These are phyloP conservation scores for Dryas integrifolia DNA, from an alignment of 331 rosid genomes.

Conservation along the genomic window DNA sequence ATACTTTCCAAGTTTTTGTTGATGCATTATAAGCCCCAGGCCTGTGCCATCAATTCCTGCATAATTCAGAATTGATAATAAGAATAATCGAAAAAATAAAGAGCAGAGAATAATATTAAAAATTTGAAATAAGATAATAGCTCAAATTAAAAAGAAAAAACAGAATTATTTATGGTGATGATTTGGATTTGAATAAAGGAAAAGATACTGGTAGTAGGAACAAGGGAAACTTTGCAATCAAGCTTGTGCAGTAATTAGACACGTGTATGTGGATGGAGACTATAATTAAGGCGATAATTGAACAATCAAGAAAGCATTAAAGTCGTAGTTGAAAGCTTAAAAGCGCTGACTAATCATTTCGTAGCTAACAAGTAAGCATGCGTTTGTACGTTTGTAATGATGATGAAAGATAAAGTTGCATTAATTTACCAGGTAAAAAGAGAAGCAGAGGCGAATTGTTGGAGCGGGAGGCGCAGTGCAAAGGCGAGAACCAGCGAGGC, in stretches of 20 bases:
- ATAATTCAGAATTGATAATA: neutral
- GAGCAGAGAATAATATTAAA: neutral
- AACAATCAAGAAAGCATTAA: too few species aligned
- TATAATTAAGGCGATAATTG: neutral
- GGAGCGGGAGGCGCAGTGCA: slow-evolving; percentile 48
- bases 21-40: slow-evolving; percentile 73
- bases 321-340: too few species aligned
- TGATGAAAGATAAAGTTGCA: neutral
- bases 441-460: slow-evolving; percentile 65
- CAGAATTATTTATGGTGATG: too few species aligned
- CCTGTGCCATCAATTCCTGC: slow-evolving; percentile 85
- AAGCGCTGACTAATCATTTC: too few species aligned
- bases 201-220: neutral
- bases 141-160: too few species aligned
- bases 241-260: neutral
- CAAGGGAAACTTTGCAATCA: neutral
- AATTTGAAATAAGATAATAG: too few species aligned
- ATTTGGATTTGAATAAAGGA: neutral
- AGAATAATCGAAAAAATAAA: neutral
- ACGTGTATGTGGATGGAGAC: too few species aligned
- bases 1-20: slow-evolving; percentile 63
- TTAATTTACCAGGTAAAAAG: slow-evolving; percentile 59
- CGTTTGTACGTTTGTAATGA: neutral
- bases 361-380: too few species aligned
- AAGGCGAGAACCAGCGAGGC: slow-evolving; percentile 91